phyloP scores from a whole-genome alignment of 345 rosid genomes.

The Eucalyptus pauciflora region DNA sequence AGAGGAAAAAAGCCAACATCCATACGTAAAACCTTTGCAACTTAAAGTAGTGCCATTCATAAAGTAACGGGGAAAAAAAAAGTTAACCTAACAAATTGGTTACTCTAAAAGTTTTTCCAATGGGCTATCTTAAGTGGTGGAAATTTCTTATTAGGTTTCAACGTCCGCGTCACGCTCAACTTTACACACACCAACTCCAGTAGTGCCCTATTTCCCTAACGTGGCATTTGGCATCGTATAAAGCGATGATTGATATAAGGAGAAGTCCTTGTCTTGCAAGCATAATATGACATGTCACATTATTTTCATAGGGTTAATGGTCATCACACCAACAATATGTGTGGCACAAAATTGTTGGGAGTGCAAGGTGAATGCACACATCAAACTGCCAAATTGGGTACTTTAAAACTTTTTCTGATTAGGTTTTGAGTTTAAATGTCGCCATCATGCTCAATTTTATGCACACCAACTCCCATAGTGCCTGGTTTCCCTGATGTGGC shows the following conservation, averaged over 20 bases:
- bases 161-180: not conserved
- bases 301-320: not conserved
- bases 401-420: too few relatives aligned
- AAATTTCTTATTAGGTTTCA: not conserved
- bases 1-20: not conserved
- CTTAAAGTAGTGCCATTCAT: not conserved
- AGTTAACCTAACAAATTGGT: not conserved
- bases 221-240: not conserved
- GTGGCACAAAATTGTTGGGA: not conserved
- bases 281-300: not conserved
- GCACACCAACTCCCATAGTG: not conserved
- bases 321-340: not conserved
- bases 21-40: not conserved
- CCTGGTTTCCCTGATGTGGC: not conserved
- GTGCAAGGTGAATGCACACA: not conserved
- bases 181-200: not conserved
- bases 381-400: too few relatives aligned
- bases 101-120: not conserved
- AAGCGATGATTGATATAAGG: not conserved
- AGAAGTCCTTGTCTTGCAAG: not conserved
- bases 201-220: not conserved
- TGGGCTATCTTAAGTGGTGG: accelerated
- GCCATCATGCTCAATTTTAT: not conserved
- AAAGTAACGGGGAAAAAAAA: not conserved
- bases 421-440: too few relatives aligned